phyloP scores from a whole-genome alignment of 139 green algal species.

The Volvox reticuliferus region DNA sequence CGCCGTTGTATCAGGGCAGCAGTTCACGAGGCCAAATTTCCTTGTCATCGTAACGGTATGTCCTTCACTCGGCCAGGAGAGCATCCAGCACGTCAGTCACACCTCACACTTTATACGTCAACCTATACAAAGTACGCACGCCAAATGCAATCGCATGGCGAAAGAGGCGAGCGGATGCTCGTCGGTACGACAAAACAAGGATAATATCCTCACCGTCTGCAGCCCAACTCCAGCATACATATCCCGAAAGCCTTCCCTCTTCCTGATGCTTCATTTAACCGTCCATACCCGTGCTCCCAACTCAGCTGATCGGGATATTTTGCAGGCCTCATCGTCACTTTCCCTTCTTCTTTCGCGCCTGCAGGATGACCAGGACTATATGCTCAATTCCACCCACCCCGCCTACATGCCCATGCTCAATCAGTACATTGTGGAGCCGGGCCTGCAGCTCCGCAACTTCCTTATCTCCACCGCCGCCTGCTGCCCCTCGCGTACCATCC shows the following conservation, averaged over 20 bases:
- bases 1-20: background rate
- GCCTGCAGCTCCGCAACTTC: slow-evolving; percentile 47
- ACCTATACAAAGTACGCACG: too few species aligned
- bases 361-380: slow-evolving; percentile 45
- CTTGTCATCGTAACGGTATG: slow-evolving; percentile 34
- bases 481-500: slow-evolving; percentile 31
- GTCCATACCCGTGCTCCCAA: too few species aligned
- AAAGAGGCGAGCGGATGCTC: too few species aligned
- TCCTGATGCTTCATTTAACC: too few species aligned
- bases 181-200: too few species aligned
- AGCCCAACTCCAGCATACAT: too few species aligned
- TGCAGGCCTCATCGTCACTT: too few species aligned
- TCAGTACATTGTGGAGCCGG: background rate
- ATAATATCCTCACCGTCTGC: too few species aligned
- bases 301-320: too few species aligned
- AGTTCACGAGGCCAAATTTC: slow-evolving; percentile 5
- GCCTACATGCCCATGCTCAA: slow-evolving; percentile 31
- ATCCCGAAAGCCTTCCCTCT: too few species aligned
- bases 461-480: slow-evolving; percentile 38
- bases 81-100: background rate
- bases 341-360: too few species aligned
- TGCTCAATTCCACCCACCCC: slow-evolving; percentile 44
- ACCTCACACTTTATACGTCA: background rate
- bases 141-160: too few species aligned
- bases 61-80: background rate